Evolutionary conservation across 768 basidiomycete genomes (phyloP).

Genomic region (Auriculariales sp.): DNA sequence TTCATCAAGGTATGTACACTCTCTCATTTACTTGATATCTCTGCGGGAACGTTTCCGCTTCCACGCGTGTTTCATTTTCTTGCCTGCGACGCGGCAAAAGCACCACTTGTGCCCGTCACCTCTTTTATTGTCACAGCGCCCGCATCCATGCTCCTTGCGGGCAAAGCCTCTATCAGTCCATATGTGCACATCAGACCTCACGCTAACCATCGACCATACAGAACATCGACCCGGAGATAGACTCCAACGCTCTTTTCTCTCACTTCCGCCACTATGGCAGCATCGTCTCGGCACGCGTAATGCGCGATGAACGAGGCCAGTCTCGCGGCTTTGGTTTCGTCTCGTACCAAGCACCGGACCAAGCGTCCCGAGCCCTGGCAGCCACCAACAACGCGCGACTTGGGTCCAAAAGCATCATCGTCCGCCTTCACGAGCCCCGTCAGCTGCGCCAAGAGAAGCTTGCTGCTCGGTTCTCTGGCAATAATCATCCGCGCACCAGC

Average conservation of each 20-base stretch:
- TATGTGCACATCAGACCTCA: background rate
- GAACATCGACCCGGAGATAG: constrained; percentile 76
- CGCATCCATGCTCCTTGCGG: background rate
- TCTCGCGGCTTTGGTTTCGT: constrained; percentile 89
- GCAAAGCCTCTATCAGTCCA: too few species aligned
- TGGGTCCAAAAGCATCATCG: constrained; percentile 66
- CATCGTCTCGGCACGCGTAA: constrained; percentile 86
- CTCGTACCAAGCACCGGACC: constrained; percentile 68
- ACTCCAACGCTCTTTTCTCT: constrained; percentile 70
- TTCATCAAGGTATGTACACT: constrained; percentile 57
- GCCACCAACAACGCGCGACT: constrained; percentile 66
- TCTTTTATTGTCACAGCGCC: background rate
- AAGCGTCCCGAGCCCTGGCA: constrained; percentile 63
- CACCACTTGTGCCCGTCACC: too few species aligned
- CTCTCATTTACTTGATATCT: background rate
- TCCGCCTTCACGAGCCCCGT: constrained; percentile 82
- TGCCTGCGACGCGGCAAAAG: background rate
- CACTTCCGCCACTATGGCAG: constrained; percentile 84
- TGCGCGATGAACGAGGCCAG: constrained; percentile 72
- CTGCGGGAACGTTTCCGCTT: background rate
- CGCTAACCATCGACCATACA: constrained; percentile 20
- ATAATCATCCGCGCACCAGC: constrained; percentile 64
- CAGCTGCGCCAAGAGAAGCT: constrained; percentile 82
- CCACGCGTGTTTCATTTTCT: background rate
- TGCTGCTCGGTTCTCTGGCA: constrained; percentile 57